Evolutionary conservation across 495 filamentous ascomycete genomes (phyloP), one percentile per base, ranked within the genome.

Genomic region (Penicillium pulvis): DNA sequence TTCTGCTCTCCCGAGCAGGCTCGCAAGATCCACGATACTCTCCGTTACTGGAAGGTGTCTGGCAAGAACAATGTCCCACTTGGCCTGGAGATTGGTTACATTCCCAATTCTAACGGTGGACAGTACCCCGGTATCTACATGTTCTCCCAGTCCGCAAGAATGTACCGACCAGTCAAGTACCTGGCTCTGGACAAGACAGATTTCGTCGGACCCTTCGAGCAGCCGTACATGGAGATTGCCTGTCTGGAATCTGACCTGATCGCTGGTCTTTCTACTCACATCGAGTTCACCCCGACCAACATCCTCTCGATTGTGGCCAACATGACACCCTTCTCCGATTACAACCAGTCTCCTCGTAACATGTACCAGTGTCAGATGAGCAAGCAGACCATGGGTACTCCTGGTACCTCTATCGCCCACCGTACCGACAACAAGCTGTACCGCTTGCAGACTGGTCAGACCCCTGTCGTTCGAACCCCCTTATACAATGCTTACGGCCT

Each of bases 321-420:
- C 78, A 93, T 96, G 90, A 98, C 94, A 3, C 94, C 94, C 12
- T 98, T 98, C 76, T 97, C 94, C 59, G 91, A 98, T 71, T 96
- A 96, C 80, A 98, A 98, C 76, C 94, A 98, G 73, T 97, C 93
- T 30, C 94, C 94, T 12, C 83, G 94, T 80, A 98, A 98, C 75
- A 98, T 98, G 94, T 98, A 98, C 75, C 94, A 98, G 73, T 96
- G 93, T 74, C 94, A 98, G 79, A 98, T 98, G 94, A 91, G 92
- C 73, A 98, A 98, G 73, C 94, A 98, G 78, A 88, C 93, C 2
- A 98, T 98, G 94, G 94, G 94, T 63, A 98, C 94, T 6, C 94
- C 94, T 24, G 93, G 89, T 51, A 90, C 93, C 9, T 87, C 94
- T 0, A 78, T 95, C 56, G 82, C 84, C 31, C 90, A 95, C 72